Conservation (phyloP, 768 basidiomycete genomes). For the Auricularia heimuer region DNA sequence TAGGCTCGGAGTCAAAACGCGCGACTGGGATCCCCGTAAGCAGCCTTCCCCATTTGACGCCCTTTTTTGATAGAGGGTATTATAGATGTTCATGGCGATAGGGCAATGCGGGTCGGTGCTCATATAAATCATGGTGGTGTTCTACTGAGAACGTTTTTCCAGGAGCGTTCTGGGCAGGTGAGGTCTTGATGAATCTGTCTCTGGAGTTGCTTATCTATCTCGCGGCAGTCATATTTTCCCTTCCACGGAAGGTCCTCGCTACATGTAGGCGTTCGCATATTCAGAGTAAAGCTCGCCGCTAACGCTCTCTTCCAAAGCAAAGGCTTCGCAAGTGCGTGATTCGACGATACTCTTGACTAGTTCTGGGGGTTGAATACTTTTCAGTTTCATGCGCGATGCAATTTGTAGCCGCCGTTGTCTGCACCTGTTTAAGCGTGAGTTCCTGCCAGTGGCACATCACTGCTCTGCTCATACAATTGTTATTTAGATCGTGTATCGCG, state of each 20-base stretch:
- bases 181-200: constrained; percentile 25
- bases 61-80: neutral
- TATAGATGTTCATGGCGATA: constrained; percentile 59
- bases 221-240: constrained; percentile 46
- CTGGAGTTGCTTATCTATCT: neutral
- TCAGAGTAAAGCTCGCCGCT: neutral
- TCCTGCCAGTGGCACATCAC: neutral
- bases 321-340: neutral
- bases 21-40: constrained; percentile 54
- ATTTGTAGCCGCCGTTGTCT: neutral
- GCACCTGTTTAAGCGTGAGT: neutral
- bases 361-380: neutral
- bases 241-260: constrained; percentile 48
- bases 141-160: constrained; percentile 13
- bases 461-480: neutral
- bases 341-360: neutral
- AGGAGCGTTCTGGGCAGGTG: constrained; percentile 18
- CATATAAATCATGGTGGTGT: neutral
- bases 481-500: neutral
- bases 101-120: constrained; percentile 49
- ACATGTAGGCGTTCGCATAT: constrained; percentile 37
- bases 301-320: neutral
- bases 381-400: neutral
- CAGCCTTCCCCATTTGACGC: neutral
- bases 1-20: constrained; percentile 69